Evolutionary conservation across 2,329 filamentous ascomycete species (phyloP), one percentile per base, ranked within the genome.

Genomic region (Emergomyces africanus): DNA sequence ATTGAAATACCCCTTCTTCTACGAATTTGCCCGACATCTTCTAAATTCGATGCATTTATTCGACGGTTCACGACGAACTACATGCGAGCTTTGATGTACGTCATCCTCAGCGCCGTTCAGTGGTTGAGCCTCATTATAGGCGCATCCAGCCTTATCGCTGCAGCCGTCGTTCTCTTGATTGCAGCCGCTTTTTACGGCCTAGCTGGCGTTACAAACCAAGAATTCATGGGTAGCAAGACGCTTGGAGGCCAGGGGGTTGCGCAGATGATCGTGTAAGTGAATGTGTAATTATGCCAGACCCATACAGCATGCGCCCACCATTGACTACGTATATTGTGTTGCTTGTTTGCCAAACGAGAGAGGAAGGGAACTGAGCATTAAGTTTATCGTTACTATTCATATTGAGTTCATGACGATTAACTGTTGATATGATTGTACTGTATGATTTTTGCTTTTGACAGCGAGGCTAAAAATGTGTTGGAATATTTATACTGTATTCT

Each of bases 51-150:
- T 74, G 79, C 77, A 65, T 86, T 90, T 72, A 92, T 99, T 74
- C 90, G 92, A 75, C 86, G 83, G 69, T 89, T 99, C 79, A 90
- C 90, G 64, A 95, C 91, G 61, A 97, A 96, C 79, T 97, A 91
- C 79, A 95, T 94, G 86, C 90, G 94, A 75, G 92, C 92, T 23
- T 87, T 79, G 60, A 87, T 95, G 71, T 99, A 99, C 76, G 75
- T 77, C 60, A 76, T 83, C 71, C 92, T 97, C 88, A 88, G 84
- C 66, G 70, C 86, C 56, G 74, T 95, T 51, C 90, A 96, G 75
- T 97, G 89, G 83, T 77, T 95, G 61, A 95, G 89, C 72, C 77
- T 91, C 63, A 79, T 88, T 61, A 69, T 77, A 25, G 71, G 75
- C 53, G 72, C 81, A 10, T 89, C 86, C 56, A 89, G 85, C 69